Evolutionary conservation across 1,139 yeast genomes (phyloP).

Genomic region (Taphrina pruni): DNA sequence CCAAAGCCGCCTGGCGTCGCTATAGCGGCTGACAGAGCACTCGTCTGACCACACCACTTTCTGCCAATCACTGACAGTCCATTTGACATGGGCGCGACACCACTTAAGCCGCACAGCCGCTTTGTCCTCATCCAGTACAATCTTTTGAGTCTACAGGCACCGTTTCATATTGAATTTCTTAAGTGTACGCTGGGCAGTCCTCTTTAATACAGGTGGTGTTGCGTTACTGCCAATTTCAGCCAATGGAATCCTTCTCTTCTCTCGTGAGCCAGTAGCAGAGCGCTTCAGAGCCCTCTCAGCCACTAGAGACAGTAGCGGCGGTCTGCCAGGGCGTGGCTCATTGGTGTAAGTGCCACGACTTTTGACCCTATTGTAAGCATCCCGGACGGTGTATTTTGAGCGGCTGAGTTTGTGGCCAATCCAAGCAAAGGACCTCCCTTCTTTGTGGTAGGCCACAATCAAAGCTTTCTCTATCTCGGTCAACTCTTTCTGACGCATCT

Average conservation of each 20-base stretch:
- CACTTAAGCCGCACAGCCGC: not conserved
- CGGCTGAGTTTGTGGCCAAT: too few relatives aligned
- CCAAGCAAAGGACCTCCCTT: too few relatives aligned
- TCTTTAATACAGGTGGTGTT: not conserved
- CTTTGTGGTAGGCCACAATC: too few relatives aligned
- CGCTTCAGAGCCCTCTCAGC: too few relatives aligned
- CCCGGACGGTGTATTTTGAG: too few relatives aligned
- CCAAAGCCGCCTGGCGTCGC: not conserved
- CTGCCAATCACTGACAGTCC: constrained; percentile 15
- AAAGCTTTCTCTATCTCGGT: too few relatives aligned
- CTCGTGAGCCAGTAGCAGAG: not conserved
- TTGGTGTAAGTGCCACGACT: too few relatives aligned
- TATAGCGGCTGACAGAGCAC: too few relatives aligned
- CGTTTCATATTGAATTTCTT: constrained; percentile 9
- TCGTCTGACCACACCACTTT: not conserved
- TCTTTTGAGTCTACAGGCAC: constrained; percentile 4
- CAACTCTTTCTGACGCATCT: not conserved
- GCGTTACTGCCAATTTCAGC: constrained; percentile 5
- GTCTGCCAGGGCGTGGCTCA: too few relatives aligned
- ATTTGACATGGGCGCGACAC: constrained; percentile 9
- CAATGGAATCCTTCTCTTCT: constrained; percentile 4
- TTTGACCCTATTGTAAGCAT: too few relatives aligned
- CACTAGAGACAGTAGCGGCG: too few relatives aligned
- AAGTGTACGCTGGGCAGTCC: constrained; percentile 9
- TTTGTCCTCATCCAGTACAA: constrained; percentile 9